These are phyloP conservation scores for Plantago major DNA, from an alignment of 257 asterid species.

Conservation along the genomic window DNA sequence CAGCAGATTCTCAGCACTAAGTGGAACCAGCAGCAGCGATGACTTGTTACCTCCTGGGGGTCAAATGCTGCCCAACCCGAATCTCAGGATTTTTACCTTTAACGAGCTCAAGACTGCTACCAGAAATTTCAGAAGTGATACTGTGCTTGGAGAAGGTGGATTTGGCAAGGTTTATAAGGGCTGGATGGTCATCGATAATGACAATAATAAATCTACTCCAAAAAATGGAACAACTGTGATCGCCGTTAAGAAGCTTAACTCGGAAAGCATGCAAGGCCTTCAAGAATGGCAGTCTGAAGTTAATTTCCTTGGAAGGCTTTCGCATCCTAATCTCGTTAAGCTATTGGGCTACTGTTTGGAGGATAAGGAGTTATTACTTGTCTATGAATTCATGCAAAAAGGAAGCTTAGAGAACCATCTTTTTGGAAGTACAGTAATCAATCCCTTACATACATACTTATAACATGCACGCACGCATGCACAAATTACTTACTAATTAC, in stretches of 20 bases:
- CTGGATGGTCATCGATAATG: constrained; percentile 38
- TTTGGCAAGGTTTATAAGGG: constrained; percentile 92
- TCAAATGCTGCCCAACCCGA: constrained; percentile 54
- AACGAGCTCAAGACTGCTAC: constrained; percentile 66
- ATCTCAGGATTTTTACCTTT: constrained; percentile 52
- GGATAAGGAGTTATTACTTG: constrained; percentile 69
- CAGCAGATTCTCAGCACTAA: constrained; percentile 27
- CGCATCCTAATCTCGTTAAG: constrained; percentile 79
- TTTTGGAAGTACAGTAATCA: constrained; percentile 54
- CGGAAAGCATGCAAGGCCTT: constrained; percentile 68
- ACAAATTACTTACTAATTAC: background rate
- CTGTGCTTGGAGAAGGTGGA: constrained; percentile 91
- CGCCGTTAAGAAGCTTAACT: constrained; percentile 78
- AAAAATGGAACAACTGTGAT: constrained; percentile 35
- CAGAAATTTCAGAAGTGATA: constrained; percentile 60
- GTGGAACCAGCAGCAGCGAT: constrained; percentile 21
- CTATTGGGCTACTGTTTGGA: constrained; percentile 85
- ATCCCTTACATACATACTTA: background rate
- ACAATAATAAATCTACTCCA: constrained; percentile 36
- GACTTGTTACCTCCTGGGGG: constrained; percentile 14
- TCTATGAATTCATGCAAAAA: constrained; percentile 85
- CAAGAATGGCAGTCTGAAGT: constrained; percentile 93
- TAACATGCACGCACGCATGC: too few species aligned
- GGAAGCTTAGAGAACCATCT: constrained; percentile 98
- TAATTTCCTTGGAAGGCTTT: constrained; percentile 73